phyloP scores from a whole-genome alignment of 257 asterid species.

The Solanum verrucosum region DNA sequence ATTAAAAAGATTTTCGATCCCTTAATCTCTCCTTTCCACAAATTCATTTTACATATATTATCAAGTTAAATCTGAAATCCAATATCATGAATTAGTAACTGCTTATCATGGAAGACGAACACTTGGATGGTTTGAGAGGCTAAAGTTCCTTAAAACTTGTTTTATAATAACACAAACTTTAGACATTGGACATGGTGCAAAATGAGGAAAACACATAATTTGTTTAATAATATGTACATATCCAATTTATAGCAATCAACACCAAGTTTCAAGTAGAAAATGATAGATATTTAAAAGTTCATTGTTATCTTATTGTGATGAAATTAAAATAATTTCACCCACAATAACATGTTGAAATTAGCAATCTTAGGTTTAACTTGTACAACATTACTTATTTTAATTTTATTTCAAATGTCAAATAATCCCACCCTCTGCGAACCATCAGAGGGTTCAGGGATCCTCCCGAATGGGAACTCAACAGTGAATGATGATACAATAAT shows the following conservation, averaged over 20 bases:
- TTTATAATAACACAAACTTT: neutral
- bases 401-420: neutral
- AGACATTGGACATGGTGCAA: neutral
- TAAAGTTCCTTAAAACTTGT: neutral
- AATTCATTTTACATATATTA: neutral
- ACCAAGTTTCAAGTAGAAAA: neutral
- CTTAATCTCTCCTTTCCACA: neutral
- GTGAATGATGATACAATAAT: neutral
- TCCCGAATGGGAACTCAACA: neutral
- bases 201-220: neutral
- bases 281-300: neutral
- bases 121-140: neutral
- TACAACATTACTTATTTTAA: neutral
- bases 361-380: neutral
- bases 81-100: neutral
- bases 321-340: neutral
- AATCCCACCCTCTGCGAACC: neutral
- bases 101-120: neutral
- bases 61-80: neutral
- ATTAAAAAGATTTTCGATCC: neutral
- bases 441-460: neutral
- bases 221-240: neutral
- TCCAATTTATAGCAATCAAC: neutral
- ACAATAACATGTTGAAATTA: neutral
- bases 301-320: neutral